Conservation (phyloP, 192 early-diverging fungal genomes). For the Podila minutissima region DNA sequence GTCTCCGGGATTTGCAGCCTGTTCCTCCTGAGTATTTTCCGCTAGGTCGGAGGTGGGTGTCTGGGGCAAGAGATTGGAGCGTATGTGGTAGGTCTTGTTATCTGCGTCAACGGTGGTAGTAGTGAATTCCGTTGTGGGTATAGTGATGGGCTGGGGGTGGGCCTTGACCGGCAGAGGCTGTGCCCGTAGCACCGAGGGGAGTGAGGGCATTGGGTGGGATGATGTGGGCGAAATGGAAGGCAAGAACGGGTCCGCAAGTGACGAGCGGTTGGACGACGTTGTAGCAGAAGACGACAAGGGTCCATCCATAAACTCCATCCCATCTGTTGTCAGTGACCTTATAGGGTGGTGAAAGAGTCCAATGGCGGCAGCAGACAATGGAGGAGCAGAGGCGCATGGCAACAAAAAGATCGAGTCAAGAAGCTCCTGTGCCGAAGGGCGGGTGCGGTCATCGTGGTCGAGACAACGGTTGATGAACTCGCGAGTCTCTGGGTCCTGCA, state of each 20-base stretch:
- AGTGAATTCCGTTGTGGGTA: constrained; percentile 40
- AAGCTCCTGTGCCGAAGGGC: constrained; percentile 64
- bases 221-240: constrained; percentile 12
- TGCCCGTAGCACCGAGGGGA: constrained; percentile 3
- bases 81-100: constrained; percentile 54
- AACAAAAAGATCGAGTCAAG: constrained; percentile 66
- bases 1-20: background rate
- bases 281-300: constrained; percentile 12
- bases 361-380: background rate
- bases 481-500: constrained; percentile 70
- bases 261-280: constrained; percentile 10
- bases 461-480: constrained; percentile 78
- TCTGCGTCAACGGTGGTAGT: constrained; percentile 53
- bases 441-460: constrained; percentile 62
- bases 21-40: background rate
- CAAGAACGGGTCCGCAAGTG: constrained; percentile 3
- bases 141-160: constrained; percentile 27
- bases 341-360: constrained; percentile 11
- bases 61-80: constrained; percentile 45
- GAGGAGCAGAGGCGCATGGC: constrained; percentile 16
- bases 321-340: constrained; percentile 3
- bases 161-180: constrained; percentile 8
- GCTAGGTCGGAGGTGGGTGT: constrained; percentile 22
- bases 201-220: background rate
- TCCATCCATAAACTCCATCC: constrained; percentile 13